Conservation (phyloP, 345 rosid species). For the Dipteronia sinensis region DNA sequence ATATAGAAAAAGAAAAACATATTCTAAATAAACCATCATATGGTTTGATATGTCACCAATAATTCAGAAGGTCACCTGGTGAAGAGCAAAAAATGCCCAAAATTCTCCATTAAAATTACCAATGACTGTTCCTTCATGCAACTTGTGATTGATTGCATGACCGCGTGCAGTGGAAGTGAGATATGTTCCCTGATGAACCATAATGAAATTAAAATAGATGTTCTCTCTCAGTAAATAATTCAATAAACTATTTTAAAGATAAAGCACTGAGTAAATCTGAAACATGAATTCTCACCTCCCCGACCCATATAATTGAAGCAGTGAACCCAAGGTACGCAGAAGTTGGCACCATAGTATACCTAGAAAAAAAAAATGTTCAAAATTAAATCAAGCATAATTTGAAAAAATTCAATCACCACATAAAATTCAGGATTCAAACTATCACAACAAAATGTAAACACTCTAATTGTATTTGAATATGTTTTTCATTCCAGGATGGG, state of each 20-base stretch:
- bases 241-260: neutral
- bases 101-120: slow-evolving; percentile 92
- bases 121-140: slow-evolving; percentile 74
- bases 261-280: slow-evolving; percentile 4
- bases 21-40: slow-evolving; percentile 6
- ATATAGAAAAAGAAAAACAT: slow-evolving; percentile 2
- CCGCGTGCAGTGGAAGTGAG: slow-evolving; percentile 80
- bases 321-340: slow-evolving; percentile 86
- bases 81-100: slow-evolving; percentile 85
- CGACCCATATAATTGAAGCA: slow-evolving; percentile 95
- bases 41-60: slow-evolving; percentile 7
- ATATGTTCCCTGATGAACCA: slow-evolving; percentile 72
- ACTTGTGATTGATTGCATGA: slow-evolving; percentile 59
- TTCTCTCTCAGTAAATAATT: slow-evolving; percentile 11
- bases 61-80: slow-evolving; percentile 62
- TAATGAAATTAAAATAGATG: slow-evolving; percentile 10
- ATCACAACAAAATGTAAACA: neutral
- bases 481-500: too few species aligned
- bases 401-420: neutral
- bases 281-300: slow-evolving; percentile 61
- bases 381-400: neutral
- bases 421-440: neutral
- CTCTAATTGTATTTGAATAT: too few species aligned
- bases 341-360: slow-evolving; percentile 90
- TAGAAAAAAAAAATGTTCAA: slow-evolving; percentile 24